These are phyloP conservation scores for Patellifolia procumbens DNA, from an alignment of 179 eudicot genomes.

Conservation along the genomic window DNA sequence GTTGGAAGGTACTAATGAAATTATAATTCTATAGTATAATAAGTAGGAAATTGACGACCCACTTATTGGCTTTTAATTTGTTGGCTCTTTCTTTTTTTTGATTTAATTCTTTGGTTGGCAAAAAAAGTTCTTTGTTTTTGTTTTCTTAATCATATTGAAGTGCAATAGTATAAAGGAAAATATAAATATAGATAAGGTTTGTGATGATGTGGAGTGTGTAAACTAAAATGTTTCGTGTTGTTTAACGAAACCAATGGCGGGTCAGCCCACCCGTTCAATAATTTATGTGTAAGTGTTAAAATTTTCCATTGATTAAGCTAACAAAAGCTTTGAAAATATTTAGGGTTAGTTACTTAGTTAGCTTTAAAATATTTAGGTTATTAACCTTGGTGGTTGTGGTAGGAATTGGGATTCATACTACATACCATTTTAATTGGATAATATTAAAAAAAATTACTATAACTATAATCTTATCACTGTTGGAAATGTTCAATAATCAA, in stretches of 20 bases:
- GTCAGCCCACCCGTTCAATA: neutral
- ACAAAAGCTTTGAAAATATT: no score
- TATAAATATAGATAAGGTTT: conserved; percentile 8
- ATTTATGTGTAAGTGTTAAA: neutral
- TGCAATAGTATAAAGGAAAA: no score
- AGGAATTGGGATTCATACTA: no score
- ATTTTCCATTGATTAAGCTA: no score
- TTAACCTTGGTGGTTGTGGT: no score
- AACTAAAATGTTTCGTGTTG: conserved; percentile 19
- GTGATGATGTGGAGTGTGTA: conserved; percentile 18
- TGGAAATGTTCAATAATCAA: no score
- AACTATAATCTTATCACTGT: no score
- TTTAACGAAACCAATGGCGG: conserved; percentile 4
- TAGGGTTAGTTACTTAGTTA: no score
- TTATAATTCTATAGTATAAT: neutral
- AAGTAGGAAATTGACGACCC: neutral
- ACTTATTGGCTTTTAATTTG: neutral
- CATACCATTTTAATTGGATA: no score
- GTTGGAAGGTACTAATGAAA: neutral
- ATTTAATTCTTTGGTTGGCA: neutral
- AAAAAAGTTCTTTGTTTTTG: neutral
- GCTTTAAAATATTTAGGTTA: no score
- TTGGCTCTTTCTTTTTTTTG: no score
- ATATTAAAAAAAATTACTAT: no score
- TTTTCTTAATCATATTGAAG: neutral